phyloP scores from a whole-genome alignment of 192 early-diverging fungal genomes.

The Chytriomyces confervae region DNA sequence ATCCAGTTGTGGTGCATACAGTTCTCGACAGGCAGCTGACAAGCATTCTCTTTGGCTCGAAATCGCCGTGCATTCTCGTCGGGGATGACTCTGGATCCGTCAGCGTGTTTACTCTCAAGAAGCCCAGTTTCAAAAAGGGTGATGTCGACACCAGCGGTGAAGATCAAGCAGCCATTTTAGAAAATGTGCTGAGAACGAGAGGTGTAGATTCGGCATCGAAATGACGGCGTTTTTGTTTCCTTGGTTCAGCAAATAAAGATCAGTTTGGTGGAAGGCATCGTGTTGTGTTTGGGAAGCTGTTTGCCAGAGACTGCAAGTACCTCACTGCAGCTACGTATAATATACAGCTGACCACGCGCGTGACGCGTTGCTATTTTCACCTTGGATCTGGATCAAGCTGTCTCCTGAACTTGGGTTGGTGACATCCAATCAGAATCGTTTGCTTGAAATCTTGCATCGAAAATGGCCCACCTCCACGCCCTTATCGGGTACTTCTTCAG shows the following conservation, averaged over 20 bases:
- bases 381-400: too few relatives aligned
- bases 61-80: constrained; percentile 54
- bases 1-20: constrained; percentile 62
- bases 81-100: constrained; percentile 68
- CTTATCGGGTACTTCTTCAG: constrained; percentile 24
- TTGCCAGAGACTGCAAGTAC: too few relatives aligned
- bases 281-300: too few relatives aligned
- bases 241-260: too few relatives aligned
- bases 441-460: not conserved
- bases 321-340: too few relatives aligned
- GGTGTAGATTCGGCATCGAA: not conserved
- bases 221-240: not conserved
- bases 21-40: constrained; percentile 65
- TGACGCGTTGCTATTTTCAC: too few relatives aligned
- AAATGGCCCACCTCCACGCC: constrained; percentile 20
- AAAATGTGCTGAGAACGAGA: not conserved
- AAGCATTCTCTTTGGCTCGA: constrained; percentile 56
- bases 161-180: not conserved
- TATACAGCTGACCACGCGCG: too few relatives aligned
- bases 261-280: too few relatives aligned
- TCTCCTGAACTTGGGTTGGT: too few relatives aligned
- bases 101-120: constrained; percentile 59
- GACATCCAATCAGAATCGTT: too few relatives aligned
- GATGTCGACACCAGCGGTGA: not conserved
- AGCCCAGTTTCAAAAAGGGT: not conserved